A percentile compares a stretch with the other conserved stretches of the same genome.
These are phyloP conservation scores for Hyparrhenia diplandra DNA, from an alignment of 176 grass and related monocot genomes.

Conservation along the genomic window DNA sequence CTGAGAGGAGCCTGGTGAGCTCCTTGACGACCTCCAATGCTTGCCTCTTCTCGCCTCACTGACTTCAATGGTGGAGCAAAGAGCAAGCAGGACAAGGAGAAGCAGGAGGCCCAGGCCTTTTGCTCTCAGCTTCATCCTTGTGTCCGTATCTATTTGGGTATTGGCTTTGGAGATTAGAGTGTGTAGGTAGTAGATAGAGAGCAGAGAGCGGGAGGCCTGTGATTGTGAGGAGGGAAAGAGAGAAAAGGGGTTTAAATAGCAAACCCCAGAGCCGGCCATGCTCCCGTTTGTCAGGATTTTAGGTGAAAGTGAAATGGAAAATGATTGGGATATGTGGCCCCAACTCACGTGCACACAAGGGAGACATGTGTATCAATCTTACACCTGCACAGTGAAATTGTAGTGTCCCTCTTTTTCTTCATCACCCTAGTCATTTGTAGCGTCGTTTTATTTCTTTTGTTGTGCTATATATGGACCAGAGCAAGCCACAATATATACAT, in stretches of 20 bases:
- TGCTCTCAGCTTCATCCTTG: conserved; percentile 51
- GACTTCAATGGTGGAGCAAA: conserved; percentile 67
- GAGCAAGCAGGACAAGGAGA: conserved; percentile 69
- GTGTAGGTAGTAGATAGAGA: conserved; percentile 20
- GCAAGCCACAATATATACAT: too few species aligned
- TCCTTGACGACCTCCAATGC: conserved; percentile 62
- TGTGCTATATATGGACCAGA: too few species aligned
- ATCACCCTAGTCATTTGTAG: conserved; percentile 16
- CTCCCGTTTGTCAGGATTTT: conserved; percentile 30
- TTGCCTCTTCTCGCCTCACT: conserved; percentile 81
- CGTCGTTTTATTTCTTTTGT: conserved; percentile 7
- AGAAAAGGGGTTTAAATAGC: conserved; percentile 60
- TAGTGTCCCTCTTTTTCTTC: conserved; percentile 24
- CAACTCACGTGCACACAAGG: conserved; percentile 40
- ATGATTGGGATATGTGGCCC: conserved; percentile 22
- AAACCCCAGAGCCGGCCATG: conserved; percentile 26
- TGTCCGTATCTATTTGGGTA: conserved; percentile 31
- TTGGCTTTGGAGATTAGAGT: conserved; percentile 47
- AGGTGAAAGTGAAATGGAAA: conserved; percentile 39
- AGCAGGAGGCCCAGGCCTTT: conserved; percentile 72
- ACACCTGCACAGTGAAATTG: conserved; percentile 33
- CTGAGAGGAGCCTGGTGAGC: conserved; percentile 41
- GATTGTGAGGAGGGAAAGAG: conserved; percentile 43
- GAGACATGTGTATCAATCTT: conserved; percentile 5
- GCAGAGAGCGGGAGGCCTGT: conserved; percentile 14